A percentile compares a stretch with the other conserved stretches of the same genome.
Conservation (phyloP, 2,329 filamentous ascomycete species). For the Colletotrichum echinochloae region DNA sequence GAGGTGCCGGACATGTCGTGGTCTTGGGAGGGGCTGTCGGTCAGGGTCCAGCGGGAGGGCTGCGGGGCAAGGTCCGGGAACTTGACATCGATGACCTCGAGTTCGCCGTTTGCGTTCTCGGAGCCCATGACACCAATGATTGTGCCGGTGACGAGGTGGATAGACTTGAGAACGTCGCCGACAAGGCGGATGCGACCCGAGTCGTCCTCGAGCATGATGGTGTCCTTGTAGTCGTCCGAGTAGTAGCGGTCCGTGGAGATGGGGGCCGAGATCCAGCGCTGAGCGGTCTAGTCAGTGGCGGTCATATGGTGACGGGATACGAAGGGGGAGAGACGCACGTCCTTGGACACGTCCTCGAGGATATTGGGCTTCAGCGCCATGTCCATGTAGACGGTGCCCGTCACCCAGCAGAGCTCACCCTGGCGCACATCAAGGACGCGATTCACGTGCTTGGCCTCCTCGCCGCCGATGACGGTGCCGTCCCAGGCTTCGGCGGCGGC, state of each 20-base stretch:
- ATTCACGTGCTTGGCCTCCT: conserved; percentile 81
- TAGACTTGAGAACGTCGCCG: conserved; percentile 74
- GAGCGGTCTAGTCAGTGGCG: conserved; percentile 11
- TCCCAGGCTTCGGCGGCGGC: conserved; percentile 82
- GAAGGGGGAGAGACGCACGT: conserved; percentile 66
- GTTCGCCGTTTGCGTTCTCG: conserved; percentile 90
- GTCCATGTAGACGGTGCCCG: conserved; percentile 96
- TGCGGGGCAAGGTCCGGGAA: conserved; percentile 89
- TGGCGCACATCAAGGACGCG: conserved; percentile 95
- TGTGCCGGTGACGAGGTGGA: conserved; percentile 89
- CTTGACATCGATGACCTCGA: conserved; percentile 91
- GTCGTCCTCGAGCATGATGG: conserved; percentile 94
- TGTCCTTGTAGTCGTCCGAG: conserved; percentile 67
- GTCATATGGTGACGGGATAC: not conserved
- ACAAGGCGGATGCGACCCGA: conserved; percentile 87
- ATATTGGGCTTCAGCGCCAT: conserved; percentile 97
- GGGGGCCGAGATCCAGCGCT: conserved; percentile 92
- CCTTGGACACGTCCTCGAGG: conserved; percentile 92
- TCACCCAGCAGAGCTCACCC: conserved; percentile 94
- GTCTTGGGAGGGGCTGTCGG: conserved; percentile 61
- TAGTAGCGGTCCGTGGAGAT: conserved; percentile 82
- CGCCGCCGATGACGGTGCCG: conserved; percentile 80
- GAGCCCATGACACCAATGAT: conserved; percentile 96
- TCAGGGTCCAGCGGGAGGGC: conserved; percentile 80
- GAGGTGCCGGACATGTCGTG: conserved; percentile 67